Evolutionary conservation across 2,329 filamentous ascomycete genomes (phyloP).

Genomic region (Venturia asperata): DNA sequence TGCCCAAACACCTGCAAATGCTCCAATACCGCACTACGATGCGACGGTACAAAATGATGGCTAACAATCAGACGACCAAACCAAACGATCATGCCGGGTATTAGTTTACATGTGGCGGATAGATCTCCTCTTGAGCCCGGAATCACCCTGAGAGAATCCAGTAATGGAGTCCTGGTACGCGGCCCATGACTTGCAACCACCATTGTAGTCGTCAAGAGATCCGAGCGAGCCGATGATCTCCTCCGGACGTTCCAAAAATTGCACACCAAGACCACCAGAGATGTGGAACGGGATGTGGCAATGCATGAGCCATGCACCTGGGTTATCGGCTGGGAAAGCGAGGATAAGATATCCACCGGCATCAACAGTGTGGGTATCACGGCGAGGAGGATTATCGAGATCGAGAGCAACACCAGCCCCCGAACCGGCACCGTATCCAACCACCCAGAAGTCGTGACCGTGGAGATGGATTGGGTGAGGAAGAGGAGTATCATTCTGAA

Average conservation of each 20-base stretch:
- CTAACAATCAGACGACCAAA: conserved; percentile 6
- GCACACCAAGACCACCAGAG: conserved; percentile 20
- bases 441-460: conserved; percentile 20
- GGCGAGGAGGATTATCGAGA: conserved; percentile 29
- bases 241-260: conserved; percentile 20
- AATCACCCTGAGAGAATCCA: conserved; percentile 13
- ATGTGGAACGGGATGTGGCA: conserved; percentile 23
- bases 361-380: conserved; percentile 30
- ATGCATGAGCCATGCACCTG: conserved; percentile 36
- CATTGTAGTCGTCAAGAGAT: conserved; percentile 24
- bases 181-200: conserved; percentile 28
- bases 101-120: conserved; percentile 12
- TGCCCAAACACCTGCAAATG: conserved; percentile 10
- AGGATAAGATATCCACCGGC: conserved; percentile 39
- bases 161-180: conserved; percentile 15
- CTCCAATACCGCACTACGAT: background rate
- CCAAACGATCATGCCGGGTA: background rate
- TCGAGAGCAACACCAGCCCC: conserved; percentile 22
- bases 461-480: conserved; percentile 21
- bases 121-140: conserved; percentile 17
- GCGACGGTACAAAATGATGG: background rate
- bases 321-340: conserved; percentile 47
- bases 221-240: conserved; percentile 22
- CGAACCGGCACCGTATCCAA: conserved; percentile 16
- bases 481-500: conserved; percentile 19